phyloP scores from a whole-genome alignment of 805 yeast species.

The Saccharomycopsis vini region DNA sequence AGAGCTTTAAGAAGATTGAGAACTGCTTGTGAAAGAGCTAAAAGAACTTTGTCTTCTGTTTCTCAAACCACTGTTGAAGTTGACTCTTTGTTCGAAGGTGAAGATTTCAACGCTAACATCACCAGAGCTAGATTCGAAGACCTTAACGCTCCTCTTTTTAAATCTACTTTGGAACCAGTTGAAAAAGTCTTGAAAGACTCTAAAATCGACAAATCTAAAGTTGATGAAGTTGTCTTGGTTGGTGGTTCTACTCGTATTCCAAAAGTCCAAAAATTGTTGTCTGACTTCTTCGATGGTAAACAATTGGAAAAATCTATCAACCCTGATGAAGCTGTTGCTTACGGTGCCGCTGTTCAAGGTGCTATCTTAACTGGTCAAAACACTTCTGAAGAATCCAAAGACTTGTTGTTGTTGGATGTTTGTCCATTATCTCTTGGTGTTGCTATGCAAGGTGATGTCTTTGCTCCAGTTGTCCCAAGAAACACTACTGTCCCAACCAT shows the following conservation, averaged over 20 bases:
- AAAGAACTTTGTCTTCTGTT: constrained; percentile 94
- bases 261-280: constrained; percentile 89
- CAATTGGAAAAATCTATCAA: constrained; percentile 92
- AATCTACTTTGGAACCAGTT: constrained; percentile 89
- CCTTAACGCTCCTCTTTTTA: constrained; percentile 85
- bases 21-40: constrained; percentile 98
- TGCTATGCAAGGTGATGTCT: constrained; percentile 99
- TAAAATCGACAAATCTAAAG: constrained; percentile 70
- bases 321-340: constrained; percentile 99
- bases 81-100: constrained; percentile 92
- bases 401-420: constrained; percentile 90
- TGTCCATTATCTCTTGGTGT: constrained; percentile 98
- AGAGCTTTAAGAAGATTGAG: constrained; percentile 97
- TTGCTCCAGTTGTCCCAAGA: constrained; percentile 98
- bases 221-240: constrained; percentile 91
- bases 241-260: constrained; percentile 99
- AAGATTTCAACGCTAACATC: constrained; percentile 85
- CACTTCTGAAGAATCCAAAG: constrained; percentile 87
- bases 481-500: constrained; percentile 99
- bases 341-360: constrained; percentile 99
- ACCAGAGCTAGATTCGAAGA: constrained; percentile 99
- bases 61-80: constrained; percentile 95
- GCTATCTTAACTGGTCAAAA: constrained; percentile 93
- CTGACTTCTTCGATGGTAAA: constrained; percentile 95
- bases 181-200: constrained; percentile 93